A percentile compares a stretch with the other conserved stretches of the same genome.
These are phyloP conservation scores for Alternaria longipes DNA, from an alignment of 2,329 filamentous ascomycete species.

Conservation along the genomic window DNA sequence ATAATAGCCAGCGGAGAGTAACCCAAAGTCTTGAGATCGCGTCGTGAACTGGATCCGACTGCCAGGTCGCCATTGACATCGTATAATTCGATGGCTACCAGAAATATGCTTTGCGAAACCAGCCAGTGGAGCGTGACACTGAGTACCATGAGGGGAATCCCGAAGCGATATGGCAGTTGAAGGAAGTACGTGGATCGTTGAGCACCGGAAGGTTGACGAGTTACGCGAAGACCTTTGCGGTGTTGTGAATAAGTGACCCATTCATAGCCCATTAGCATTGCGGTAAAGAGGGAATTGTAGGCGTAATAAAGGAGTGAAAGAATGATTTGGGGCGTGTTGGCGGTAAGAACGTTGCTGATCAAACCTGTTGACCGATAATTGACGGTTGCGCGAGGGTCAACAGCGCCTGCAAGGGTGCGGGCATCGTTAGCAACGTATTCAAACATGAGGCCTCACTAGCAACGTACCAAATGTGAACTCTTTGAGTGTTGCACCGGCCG, in stretches of 20 bases:
- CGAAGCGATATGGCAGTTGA: conserved; percentile 51
- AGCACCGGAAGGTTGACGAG: conserved; percentile 30
- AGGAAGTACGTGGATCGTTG: conserved; percentile 55
- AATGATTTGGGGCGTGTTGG: conserved; percentile 53
- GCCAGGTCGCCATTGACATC: too few species aligned
- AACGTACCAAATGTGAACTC: too few species aligned
- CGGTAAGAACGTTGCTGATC: too few species aligned
- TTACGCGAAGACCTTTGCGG: conserved; percentile 44
- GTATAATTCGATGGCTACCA: conserved; percentile 19
- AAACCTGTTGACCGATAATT: too few species aligned
- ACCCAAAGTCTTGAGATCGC: too few species aligned
- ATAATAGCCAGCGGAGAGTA: not conserved
- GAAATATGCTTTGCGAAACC: conserved; percentile 54
- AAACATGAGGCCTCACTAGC: too few species aligned
- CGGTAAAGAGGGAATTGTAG: conserved; percentile 59
- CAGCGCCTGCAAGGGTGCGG: too few species aligned
- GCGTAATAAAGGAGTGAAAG: conserved; percentile 58
- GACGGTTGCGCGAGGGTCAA: too few species aligned
- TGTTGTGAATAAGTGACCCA: conserved; percentile 53
- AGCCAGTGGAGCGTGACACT: conserved; percentile 54
- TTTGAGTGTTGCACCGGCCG: too few species aligned
- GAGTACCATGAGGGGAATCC: conserved; percentile 46
- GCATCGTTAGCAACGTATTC: too few species aligned
- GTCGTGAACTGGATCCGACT: too few species aligned
- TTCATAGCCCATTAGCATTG: conserved; percentile 59